Evolutionary conservation across 2,329 filamentous ascomycete species (phyloP), one percentile per base, ranked within the genome.

Genomic region (Chrysoporthe puriensis): DNA sequence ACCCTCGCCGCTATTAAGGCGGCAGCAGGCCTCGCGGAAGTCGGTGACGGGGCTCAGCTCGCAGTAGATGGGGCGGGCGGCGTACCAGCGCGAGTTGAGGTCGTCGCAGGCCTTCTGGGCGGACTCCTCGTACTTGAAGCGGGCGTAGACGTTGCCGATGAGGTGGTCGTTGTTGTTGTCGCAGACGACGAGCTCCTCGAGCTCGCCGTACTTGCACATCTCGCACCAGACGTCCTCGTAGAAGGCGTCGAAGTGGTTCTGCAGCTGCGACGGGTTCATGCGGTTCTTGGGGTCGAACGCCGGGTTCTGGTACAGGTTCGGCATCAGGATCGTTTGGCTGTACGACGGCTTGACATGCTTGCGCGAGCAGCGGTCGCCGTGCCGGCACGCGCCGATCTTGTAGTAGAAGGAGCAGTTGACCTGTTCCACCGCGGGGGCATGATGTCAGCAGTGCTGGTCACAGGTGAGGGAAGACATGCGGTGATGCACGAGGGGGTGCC

Each of bases 211-310:
- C 82, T 97, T 94, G 90, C 96, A 98, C 85, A 99, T 93, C 87
- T 99, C 96, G 83, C 95, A 98, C 95, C 96, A 99, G 73, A 99
- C 94, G 79, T 99, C 96, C 84, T 99, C 96, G 85, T 99, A 99
- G 81, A 99, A 99, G 76, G 96, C 96, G 81, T 99, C 96, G 79
- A 99, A 99, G 87, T 99, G 96, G 84, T 97, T 97, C 82, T 97
- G 95, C 79, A 98, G 91, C 85, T 99, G 96, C 74, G 89, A 91
- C 7, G 94, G 84, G 83, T 97, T 97, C 92, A 99, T 97, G 83
- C 94, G 96, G 86, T 90, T 96, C 84, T 97, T 96, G 60, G 92
- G 90, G 80, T 98, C 94, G 88, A 97, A 97, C 71, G 94, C 93
- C 13, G 96, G 96, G 85, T 99, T 99, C 82, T 98, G 96, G 86